These are phyloP conservation scores for Auricularia sp. DNA, from an alignment of 768 basidiomycete genomes.

Conservation along the genomic window DNA sequence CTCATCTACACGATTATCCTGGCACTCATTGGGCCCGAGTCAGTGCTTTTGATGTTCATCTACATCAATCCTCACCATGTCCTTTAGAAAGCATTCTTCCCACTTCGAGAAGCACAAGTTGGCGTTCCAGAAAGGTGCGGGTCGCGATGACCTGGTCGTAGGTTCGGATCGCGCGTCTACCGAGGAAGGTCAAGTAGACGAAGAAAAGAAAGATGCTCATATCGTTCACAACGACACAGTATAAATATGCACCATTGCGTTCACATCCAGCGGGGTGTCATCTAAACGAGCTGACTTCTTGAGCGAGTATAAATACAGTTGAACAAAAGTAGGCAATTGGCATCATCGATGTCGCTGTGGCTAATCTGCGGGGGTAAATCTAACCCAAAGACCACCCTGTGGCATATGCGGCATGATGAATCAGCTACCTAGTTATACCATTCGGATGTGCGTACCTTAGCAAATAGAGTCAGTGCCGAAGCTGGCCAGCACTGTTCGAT, in stretches of 20 bases:
- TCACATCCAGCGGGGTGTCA: no score
- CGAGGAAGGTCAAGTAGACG: neutral
- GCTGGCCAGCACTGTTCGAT: constrained; percentile 54
- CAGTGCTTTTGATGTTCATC: constrained; percentile 21
- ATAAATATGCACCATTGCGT: neutral
- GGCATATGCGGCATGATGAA: no score
- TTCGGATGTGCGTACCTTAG: constrained; percentile 39
- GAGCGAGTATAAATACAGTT: no score
- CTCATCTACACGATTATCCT: constrained; percentile 67
- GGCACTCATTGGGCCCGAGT: constrained; percentile 73
- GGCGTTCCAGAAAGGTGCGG: constrained; percentile 70
- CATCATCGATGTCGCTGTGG: no score
- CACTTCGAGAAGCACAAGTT: constrained; percentile 79
- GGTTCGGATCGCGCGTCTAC: neutral
- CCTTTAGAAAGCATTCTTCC: constrained; percentile 51
- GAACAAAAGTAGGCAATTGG: no score
- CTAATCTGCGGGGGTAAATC: no score
- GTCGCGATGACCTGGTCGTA: constrained; percentile 29
- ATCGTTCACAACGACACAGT: neutral
- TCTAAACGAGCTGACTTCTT: no score
- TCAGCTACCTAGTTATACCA: no score
- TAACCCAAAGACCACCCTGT: no score
- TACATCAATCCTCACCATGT: neutral
- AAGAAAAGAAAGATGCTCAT: neutral
- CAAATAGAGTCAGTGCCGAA: constrained; percentile 52